Conservation (phyloP, 148 eudicot genomes). For the Gaultheria prostrata region DNA sequence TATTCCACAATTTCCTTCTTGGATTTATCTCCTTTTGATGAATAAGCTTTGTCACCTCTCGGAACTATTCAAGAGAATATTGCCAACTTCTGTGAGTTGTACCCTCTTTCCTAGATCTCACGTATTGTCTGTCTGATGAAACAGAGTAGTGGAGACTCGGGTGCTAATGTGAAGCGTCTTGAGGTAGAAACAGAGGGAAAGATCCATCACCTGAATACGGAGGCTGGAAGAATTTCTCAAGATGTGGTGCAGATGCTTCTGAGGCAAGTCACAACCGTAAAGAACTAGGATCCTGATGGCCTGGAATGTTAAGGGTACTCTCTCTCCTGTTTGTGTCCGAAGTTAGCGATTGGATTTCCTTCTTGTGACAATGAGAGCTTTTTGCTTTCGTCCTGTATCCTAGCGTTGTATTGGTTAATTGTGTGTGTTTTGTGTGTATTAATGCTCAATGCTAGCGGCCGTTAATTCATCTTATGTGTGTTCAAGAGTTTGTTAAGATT, state of each 20-base stretch:
- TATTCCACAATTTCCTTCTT: not conserved
- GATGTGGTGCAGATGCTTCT: slow-evolving; percentile 85
- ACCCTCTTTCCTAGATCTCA: not conserved
- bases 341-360: not conserved
- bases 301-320: not conserved
- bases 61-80: not conserved
- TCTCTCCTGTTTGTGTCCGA: not conserved
- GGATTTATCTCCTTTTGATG: not conserved
- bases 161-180: slow-evolving; percentile 96
- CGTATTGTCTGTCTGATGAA: not conserved
- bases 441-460: slow-evolving; percentile 2
- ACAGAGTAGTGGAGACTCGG: slow-evolving; percentile 95
- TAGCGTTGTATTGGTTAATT: slow-evolving; percentile 10
- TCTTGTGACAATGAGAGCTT: not conserved
- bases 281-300: slow-evolving; percentile 36
- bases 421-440: not conserved
- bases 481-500: not conserved
- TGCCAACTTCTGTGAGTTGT: not conserved
- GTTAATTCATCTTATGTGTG: not conserved
- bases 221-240: slow-evolving; percentile 66
- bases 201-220: slow-evolving; percentile 61
- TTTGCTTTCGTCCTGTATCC: not conserved
- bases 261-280: slow-evolving; percentile 74
- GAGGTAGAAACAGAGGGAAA: slow-evolving; percentile 75
- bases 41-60: slow-evolving; percentile 1